phyloP scores from a whole-genome alignment of 2,329 filamentous ascomycete species.

The Alternaria brassicicola region DNA sequence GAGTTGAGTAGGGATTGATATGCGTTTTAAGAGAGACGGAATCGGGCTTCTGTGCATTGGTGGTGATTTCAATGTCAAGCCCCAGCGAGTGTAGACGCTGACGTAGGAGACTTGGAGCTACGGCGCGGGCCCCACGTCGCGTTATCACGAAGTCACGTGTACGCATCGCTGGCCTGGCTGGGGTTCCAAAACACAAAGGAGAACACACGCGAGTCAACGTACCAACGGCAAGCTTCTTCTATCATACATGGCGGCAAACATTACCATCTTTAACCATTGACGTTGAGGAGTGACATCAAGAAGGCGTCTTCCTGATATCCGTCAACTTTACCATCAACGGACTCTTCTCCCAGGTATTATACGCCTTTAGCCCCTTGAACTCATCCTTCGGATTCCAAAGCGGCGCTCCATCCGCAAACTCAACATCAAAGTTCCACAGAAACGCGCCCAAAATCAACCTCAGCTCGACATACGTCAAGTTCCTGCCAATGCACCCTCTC shows the following conservation, averaged over 20 bases:
- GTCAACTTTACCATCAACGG: constrained; percentile 41
- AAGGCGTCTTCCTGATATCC: constrained; percentile 33
- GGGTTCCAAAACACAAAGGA: background rate
- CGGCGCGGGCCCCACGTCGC: constrained; percentile 15
- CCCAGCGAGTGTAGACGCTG: constrained; percentile 2
- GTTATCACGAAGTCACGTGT: constrained; percentile 17
- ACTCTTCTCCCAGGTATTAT: constrained; percentile 45
- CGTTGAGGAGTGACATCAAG: background rate
- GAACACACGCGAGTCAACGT: background rate
- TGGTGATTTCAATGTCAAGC: background rate
- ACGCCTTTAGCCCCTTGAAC: constrained; percentile 37
- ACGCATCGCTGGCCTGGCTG: background rate
- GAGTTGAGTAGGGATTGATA: background rate
- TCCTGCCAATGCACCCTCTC: constrained; percentile 41
- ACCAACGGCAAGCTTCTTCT: background rate
- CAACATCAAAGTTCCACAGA: constrained; percentile 46
- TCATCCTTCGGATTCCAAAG: constrained; percentile 39
- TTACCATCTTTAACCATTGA: too few species aligned
- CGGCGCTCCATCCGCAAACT: constrained; percentile 38
- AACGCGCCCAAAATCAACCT: constrained; percentile 39
- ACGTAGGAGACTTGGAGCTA: constrained; percentile 19
- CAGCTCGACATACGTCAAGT: constrained; percentile 46
- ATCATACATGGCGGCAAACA: background rate
- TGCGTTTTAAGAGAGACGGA: background rate
- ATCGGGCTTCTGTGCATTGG: background rate